phyloP scores from a whole-genome alignment of 2,329 filamentous ascomycete species.

The Rosellinia necatrix region DNA sequence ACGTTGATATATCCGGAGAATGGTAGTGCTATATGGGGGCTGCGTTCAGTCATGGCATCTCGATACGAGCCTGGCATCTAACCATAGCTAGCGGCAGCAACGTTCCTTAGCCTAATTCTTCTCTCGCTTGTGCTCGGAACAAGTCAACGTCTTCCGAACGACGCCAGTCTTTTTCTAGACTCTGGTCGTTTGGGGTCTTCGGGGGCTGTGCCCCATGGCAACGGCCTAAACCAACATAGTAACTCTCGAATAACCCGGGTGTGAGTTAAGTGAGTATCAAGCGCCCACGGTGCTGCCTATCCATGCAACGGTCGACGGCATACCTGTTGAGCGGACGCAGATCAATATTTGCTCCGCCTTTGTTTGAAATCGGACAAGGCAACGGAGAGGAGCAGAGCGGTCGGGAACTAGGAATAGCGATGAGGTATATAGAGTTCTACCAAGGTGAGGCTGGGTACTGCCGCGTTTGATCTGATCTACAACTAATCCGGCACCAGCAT shows the following conservation, averaged over 20 bases:
- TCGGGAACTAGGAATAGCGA: constrained; percentile 4
- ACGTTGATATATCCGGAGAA: not conserved
- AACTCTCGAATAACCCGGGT: constrained; percentile 10
- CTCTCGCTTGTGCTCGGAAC: not conserved
- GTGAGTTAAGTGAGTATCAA: constrained; percentile 17
- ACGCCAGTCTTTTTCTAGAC: constrained; percentile 1
- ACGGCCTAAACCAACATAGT: constrained; percentile 1
- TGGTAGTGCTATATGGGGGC: constrained; percentile 14
- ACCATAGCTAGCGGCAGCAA: not conserved
- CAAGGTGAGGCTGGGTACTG: constrained; percentile 1
- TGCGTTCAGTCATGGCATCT: constrained; percentile 4
- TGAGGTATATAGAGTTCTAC: constrained; percentile 2
- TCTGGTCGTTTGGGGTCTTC: constrained; percentile 16
- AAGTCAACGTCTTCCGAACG: not conserved
- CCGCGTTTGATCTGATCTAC: constrained; percentile 5
- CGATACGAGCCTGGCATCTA: constrained; percentile 13
- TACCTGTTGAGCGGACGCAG: constrained; percentile 2
- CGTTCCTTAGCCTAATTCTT: constrained; percentile 1
- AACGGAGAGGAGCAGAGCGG: not conserved
- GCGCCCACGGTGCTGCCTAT: not conserved
- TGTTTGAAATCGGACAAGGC: not conserved
- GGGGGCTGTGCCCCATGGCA: constrained; percentile 14
- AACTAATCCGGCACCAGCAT: not conserved
- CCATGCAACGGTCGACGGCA: not conserved
- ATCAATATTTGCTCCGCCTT: constrained; percentile 21